These are phyloP conservation scores for Monosporozyma aerobia DNA, from an alignment of 805 yeast genomes.

Conservation along the genomic window DNA sequence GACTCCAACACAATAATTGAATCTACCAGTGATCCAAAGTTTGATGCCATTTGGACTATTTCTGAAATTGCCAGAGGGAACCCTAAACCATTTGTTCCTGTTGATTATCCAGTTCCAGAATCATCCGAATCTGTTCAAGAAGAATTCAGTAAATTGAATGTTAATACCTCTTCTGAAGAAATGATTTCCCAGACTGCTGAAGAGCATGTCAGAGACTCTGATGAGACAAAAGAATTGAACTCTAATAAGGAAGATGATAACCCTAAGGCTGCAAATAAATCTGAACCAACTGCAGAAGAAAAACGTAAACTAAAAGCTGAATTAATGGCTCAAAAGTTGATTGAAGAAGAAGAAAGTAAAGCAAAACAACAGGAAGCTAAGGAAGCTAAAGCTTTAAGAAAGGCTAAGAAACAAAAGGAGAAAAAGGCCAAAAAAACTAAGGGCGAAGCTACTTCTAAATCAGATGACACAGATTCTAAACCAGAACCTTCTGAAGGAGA, in stretches of 20 bases:
- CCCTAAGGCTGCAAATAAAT: background rate
- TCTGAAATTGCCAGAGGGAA: slow-evolving; percentile 3
- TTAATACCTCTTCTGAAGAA: background rate
- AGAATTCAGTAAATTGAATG: background rate
- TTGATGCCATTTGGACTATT: slow-evolving; percentile 1
- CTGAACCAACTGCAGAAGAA: background rate
- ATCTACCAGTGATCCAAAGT: background rate
- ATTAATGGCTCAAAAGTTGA: slow-evolving; percentile 15
- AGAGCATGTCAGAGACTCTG: background rate
- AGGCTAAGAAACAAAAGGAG: slow-evolving; percentile 9
- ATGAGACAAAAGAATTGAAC: background rate
- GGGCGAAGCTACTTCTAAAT: slow-evolving; percentile 2
- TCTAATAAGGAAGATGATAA: background rate
- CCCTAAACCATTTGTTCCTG: background rate
- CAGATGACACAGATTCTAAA: slow-evolving; percentile 5
- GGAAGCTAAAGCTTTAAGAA: slow-evolving; percentile 5
- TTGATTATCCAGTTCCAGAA: background rate
- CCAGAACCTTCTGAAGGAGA: background rate
- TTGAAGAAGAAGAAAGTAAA: slow-evolving; percentile 11
- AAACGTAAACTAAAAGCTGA: slow-evolving; percentile 16
- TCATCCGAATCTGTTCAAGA: background rate
- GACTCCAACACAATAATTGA: slow-evolving; percentile 3
- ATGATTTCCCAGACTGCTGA: background rate
- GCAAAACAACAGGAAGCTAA: slow-evolving; percentile 4
- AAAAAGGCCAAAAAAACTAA: slow-evolving; percentile 3